Evolutionary conservation across 805 yeast species (phyloP).

Genomic region (Phaffomyces thermotolerans): DNA sequence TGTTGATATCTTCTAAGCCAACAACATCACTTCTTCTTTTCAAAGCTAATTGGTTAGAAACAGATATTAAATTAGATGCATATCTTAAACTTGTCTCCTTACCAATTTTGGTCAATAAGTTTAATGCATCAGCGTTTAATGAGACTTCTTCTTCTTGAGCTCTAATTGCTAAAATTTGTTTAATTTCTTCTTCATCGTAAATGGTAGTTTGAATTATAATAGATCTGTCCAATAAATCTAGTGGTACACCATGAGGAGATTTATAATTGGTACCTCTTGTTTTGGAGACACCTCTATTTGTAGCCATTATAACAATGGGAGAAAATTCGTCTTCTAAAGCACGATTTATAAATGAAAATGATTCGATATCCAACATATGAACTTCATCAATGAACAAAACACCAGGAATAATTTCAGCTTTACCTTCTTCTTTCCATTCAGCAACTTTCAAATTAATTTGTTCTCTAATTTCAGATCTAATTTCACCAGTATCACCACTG

Average conservation of each 20-base stretch:
- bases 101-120: conserved; percentile 82
- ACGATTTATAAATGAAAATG: conserved; percentile 89
- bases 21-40: conserved; percentile 70
- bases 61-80: conserved; percentile 85
- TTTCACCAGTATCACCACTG: conserved; percentile 97
- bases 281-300: conserved; percentile 90
- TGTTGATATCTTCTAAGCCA: conserved; percentile 76
- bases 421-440: conserved; percentile 98
- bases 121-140: conserved; percentile 73
- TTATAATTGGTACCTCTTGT: conserved; percentile 91
- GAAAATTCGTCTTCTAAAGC: conserved; percentile 96
- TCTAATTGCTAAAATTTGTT: conserved; percentile 79
- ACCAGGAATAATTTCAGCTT: conserved; percentile 96
- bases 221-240: conserved; percentile 88
- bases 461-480: conserved; percentile 88
- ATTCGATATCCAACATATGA: conserved; percentile 95
- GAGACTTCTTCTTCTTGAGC: conserved; percentile 93
- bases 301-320: conserved; percentile 97
- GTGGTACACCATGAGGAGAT: conserved; percentile 97
- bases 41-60: conserved; percentile 77
- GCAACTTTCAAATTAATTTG: conserved; percentile 96
- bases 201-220: conserved; percentile 82
- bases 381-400: conserved; percentile 97
- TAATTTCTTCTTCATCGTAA: conserved; percentile 77
- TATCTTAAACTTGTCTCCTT: conserved; percentile 86